Percentiles rank a stretch among this genome's conserved stretches.
phyloP scores from a whole-genome alignment of 306 rosid genomes.

The Vigna reflexopilosa region DNA sequence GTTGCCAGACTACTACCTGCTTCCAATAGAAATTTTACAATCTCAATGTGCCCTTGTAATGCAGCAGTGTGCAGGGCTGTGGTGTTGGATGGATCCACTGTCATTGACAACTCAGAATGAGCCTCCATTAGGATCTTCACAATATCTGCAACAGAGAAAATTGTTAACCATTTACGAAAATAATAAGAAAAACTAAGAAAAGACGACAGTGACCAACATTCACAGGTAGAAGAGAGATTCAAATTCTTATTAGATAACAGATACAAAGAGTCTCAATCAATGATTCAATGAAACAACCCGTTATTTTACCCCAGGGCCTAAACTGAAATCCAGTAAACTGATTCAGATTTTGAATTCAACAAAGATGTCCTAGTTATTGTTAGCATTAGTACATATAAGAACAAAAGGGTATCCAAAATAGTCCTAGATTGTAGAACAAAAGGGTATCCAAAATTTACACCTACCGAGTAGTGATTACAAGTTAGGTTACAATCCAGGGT shows the following conservation, averaged over 20 bases:
- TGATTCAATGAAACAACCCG: not conserved
- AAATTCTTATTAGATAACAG: not conserved
- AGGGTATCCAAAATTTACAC: not conserved
- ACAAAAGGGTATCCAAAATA: not conserved
- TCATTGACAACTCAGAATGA: slow-evolving; percentile 86
- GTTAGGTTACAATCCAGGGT: not conserved
- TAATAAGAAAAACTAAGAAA: not conserved
- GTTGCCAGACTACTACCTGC: slow-evolving; percentile 82
- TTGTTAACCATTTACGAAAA: not conserved
- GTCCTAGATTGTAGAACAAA: not conserved
- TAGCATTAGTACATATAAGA: not conserved
- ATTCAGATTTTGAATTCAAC: not conserved
- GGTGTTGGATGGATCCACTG: slow-evolving; percentile 90
- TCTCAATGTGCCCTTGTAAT: slow-evolving; percentile 84
- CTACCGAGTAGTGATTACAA: not conserved
- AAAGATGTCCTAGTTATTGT: not conserved
- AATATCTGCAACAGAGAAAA: slow-evolving; percentile 60
- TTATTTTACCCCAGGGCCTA: not conserved
- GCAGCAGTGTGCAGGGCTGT: slow-evolving; percentile 99
- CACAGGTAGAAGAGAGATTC: not conserved
- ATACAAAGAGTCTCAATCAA: not conserved
- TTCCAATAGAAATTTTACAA: slow-evolving; percentile 75
- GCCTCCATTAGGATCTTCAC: slow-evolving; percentile 75
- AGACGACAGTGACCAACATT: not conserved
- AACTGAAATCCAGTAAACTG: not conserved